A percentile compares a stretch with the other conserved stretches of the same genome.
Evolutionary conservation across 371 early-diverging fungal genomes (phyloP).

Genomic region (Mortierella polycephala): DNA sequence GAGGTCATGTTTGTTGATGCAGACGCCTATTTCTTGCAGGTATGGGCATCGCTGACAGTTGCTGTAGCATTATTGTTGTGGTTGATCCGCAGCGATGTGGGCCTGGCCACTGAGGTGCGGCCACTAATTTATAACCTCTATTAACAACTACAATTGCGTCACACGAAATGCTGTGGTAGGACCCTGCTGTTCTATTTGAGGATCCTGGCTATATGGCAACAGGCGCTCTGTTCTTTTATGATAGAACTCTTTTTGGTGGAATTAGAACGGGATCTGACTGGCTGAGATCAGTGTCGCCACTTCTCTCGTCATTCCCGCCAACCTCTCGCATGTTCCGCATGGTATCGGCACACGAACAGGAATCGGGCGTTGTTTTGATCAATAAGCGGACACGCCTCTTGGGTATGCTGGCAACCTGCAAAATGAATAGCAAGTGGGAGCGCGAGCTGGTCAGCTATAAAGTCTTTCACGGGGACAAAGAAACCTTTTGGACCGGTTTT

Average conservation of each 20-base stretch:
- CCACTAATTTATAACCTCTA: neutral
- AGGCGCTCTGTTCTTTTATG: slow-evolving; percentile 75
- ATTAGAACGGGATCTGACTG: slow-evolving; percentile 54
- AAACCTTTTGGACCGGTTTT: slow-evolving; percentile 70
- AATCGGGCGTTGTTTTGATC: slow-evolving; percentile 74
- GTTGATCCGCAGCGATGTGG: neutral
- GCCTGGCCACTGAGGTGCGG: neutral
- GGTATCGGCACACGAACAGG: slow-evolving; percentile 67
- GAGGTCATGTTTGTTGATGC: slow-evolving; percentile 83
- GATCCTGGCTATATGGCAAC: slow-evolving; percentile 65
- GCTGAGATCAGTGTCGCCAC: slow-evolving; percentile 61
- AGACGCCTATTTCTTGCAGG: slow-evolving; percentile 77
- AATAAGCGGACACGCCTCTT: slow-evolving; percentile 64
- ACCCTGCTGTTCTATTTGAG: slow-evolving; percentile 69
- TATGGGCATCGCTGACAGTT: slow-evolving; percentile 2
- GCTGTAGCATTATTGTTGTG: neutral
- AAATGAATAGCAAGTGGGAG: slow-evolving; percentile 51
- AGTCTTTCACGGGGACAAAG: slow-evolving; percentile 67
- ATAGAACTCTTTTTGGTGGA: slow-evolving; percentile 64
- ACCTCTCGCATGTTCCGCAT: slow-evolving; percentile 64
- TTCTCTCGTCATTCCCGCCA: slow-evolving; percentile 57
- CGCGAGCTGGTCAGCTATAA: slow-evolving; percentile 61
- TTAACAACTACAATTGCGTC: too few species aligned
- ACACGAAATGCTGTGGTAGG: slow-evolving; percentile 13
- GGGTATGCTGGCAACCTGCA: slow-evolving; percentile 41